Conservation (phyloP, 169 alveolate species). For the Cystoisospora suis region DNA sequence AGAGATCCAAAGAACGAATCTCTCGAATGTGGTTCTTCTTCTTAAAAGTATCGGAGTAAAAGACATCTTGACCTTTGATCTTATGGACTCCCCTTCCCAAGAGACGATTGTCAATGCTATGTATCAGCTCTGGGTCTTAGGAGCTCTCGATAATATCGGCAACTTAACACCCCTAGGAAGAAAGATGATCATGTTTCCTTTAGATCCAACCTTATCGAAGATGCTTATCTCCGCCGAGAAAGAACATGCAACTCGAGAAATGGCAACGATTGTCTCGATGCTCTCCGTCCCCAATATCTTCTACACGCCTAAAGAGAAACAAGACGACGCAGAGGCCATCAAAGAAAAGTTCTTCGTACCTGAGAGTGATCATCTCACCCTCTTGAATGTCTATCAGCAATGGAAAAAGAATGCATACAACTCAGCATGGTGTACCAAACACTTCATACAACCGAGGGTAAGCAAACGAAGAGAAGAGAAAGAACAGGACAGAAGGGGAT, state of each 20-base stretch:
- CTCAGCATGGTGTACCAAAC: constrained; percentile 91
- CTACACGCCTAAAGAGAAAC: constrained; percentile 97
- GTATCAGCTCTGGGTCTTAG: constrained; percentile 92
- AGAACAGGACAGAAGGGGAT: no score
- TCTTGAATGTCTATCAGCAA: constrained; percentile 96
- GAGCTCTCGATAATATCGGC: constrained; percentile 88
- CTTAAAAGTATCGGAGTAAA: constrained; percentile 95
- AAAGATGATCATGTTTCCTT: constrained; percentile 98
- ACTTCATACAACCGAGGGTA: constrained; percentile 92
- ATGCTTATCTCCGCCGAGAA: constrained; percentile 92
- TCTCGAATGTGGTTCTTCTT: constrained; percentile 97
- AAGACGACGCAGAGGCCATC: constrained; percentile 95
- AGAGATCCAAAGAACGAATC: constrained; percentile 98
- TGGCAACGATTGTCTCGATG: constrained; percentile 97
- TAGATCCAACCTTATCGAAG: constrained; percentile 98
- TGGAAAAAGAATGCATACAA: constrained; percentile 93
- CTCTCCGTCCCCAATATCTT: constrained; percentile 96
- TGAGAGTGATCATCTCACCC: constrained; percentile 99
- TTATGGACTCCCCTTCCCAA: constrained; percentile 99
- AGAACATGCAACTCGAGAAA: constrained; percentile 93
- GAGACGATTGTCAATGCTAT: constrained; percentile 73
- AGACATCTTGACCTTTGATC: constrained; percentile 95
- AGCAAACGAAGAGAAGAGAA: constrained; percentile 85
- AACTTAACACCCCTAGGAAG: constrained; percentile 90
- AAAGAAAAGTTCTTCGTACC: constrained; percentile 99